Percentiles rank a stretch among this genome's conserved stretches.
phyloP scores from a whole-genome alignment of 2,329 filamentous ascomycete genomes.

The Fusarium nisikadoi region DNA sequence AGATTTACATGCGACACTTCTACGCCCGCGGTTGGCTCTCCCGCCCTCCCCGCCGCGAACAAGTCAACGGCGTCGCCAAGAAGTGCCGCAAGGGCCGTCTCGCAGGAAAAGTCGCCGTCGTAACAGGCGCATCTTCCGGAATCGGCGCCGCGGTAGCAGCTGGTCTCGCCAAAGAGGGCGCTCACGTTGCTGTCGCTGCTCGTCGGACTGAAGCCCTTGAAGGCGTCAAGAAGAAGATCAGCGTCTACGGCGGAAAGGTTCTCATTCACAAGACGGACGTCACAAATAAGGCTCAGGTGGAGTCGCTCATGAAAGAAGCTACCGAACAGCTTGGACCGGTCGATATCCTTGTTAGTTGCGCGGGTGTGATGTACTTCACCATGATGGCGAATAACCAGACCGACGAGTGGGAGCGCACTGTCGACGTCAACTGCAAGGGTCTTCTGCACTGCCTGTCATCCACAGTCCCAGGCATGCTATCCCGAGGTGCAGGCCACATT shows the following conservation, averaged over 20 bases:
- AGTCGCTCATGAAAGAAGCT: constrained; percentile 70
- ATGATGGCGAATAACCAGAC: constrained; percentile 82
- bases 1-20: constrained; percentile 83
- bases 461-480: constrained; percentile 76
- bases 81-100: constrained; percentile 64
- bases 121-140: constrained; percentile 83
- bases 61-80: constrained; percentile 42
- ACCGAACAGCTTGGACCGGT: constrained; percentile 73
- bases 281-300: constrained; percentile 72
- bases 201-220: constrained; percentile 77
- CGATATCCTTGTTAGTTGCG: constrained; percentile 83
- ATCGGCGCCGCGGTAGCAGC: constrained; percentile 80
- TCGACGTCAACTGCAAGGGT: constrained; percentile 89
- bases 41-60: constrained; percentile 64
- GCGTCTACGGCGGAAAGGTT: constrained; percentile 68
- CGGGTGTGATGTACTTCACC: constrained; percentile 89
- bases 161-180: constrained; percentile 76
- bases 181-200: constrained; percentile 76
- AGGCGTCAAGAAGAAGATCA: constrained; percentile 69
- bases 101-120: constrained; percentile 75
- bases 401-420: constrained; percentile 83
- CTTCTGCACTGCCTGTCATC: constrained; percentile 77
- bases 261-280: constrained; percentile 78
- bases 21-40: constrained; percentile 82
- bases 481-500: constrained; percentile 75